Base-by-base conservation (phyloP, 1,284 basidiomycete species). In the Phylloporus sp. region DNA sequence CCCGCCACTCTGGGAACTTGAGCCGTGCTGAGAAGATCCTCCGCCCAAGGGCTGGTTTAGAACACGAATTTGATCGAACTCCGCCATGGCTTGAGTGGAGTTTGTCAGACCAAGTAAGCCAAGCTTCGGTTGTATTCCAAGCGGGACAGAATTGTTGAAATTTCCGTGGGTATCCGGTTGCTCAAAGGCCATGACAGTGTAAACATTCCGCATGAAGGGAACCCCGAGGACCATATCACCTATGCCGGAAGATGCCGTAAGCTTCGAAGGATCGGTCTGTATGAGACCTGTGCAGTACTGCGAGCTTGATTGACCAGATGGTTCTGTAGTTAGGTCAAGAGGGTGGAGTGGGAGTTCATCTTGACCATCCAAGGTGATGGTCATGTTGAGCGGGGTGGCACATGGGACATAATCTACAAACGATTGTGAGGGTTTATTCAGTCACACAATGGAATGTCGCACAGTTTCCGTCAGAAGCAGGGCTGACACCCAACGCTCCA, bases 161-260 rank as follows among this genome's bases (percentile, higher is more conserved):
- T 69, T 69, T 10, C 87, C 87, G 29, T 80, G 68, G 0, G 74
- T 31, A 53, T 78, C 69, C 4, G 87, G 87, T 0, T 71, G 64
- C 56, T 84, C 80, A 72, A 88, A 91, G 0, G 87, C 87, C 82
- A 92, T 83, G 65, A 92, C 90, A 26, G 84, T 86, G 72, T 92
- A 93, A 6, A 85, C 82, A 69, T 86, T 92, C 15, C 90, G 83
- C 68, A 93, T 78, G 72, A 92, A 93, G 0, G 91, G 87, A 0
- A 91, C 87, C 32, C 91, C 91, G 50, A 92, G 85, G 60, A 90
- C 81, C 77, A 92, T 86, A 72, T 92, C 90, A 0, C 83, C 84
- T 32, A 85, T 76, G 17, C 64, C 69, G 4, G 79, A 71, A 11
- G 66, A 65, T 12, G 70, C 68, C 3, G 73, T 69, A 50, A 89